These are phyloP conservation scores for Hydnum rufescens DNA, from an alignment of 768 basidiomycete genomes.

Conservation along the genomic window DNA sequence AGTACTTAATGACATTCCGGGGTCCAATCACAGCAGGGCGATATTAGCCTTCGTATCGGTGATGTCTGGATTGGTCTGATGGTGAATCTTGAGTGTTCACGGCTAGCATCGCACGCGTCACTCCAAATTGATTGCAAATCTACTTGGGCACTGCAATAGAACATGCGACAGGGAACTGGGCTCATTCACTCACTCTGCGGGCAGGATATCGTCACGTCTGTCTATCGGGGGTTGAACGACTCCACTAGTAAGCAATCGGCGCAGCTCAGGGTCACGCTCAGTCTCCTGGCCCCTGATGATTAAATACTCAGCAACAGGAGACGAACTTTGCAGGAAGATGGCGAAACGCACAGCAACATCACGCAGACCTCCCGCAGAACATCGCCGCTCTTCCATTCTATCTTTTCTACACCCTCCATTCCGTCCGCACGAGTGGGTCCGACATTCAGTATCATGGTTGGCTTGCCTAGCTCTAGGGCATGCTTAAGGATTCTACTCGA, in stretches of 20 bases:
- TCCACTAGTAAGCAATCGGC: conserved; percentile 37
- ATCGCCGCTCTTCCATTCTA: conserved; percentile 55
- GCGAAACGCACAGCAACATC: conserved; percentile 34
- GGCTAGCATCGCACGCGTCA: too few species aligned
- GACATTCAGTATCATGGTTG: conserved; percentile 63
- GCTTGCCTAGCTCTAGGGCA: conserved; percentile 54
- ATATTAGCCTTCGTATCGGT: too few species aligned
- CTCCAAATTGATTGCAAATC: too few species aligned
- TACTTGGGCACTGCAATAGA: too few species aligned
- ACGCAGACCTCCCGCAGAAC: conserved; percentile 49
- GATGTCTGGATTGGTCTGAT: too few species aligned
- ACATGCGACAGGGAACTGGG: too few species aligned
- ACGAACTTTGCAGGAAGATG: background rate
- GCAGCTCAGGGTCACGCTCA: conserved; percentile 26
- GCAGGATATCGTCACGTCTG: too few species aligned
- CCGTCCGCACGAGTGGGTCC: conserved; percentile 76
- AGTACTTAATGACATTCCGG: too few species aligned
- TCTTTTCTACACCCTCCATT: conserved; percentile 42
- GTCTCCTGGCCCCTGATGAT: conserved; percentile 27
- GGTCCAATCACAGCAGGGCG: too few species aligned
- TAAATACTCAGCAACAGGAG: conserved; percentile 3
- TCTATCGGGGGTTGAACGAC: conserved; percentile 31
- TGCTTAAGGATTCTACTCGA: conserved; percentile 48
- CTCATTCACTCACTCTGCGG: too few species aligned
- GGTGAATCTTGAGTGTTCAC: too few species aligned